Evolutionary conservation across 495 filamentous ascomycete species (phyloP).

Genomic region (Penicillium turbatum): DNA sequence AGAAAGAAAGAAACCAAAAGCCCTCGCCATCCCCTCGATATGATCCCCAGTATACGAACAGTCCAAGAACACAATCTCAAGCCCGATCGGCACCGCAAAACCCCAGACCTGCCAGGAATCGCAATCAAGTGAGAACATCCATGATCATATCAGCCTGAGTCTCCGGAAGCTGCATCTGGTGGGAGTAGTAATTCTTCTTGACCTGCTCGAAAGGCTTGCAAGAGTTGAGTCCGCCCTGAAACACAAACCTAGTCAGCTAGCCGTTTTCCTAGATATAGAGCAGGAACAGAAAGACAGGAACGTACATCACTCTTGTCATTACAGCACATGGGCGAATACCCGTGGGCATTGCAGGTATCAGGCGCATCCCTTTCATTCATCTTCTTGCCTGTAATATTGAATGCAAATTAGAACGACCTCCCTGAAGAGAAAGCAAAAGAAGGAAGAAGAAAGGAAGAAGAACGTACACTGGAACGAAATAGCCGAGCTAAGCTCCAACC

Average conservation of each 20-base stretch:
- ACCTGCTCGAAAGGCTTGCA: conserved; percentile 29
- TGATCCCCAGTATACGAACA: background rate
- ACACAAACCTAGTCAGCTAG: background rate
- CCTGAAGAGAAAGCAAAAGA: background rate
- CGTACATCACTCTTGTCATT: conserved; percentile 13
- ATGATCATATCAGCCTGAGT: conserved; percentile 17
- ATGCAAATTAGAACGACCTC: background rate
- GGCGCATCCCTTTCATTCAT: conserved; percentile 21
- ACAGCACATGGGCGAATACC: conserved; percentile 34
- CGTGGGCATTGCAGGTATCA: conserved; percentile 17
- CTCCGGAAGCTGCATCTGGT: background rate
- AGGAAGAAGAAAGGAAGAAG: background rate
- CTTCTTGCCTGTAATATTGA: conserved; percentile 7
- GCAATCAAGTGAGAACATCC: conserved; percentile 16
- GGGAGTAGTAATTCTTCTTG: conserved; percentile 22
- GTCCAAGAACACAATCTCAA: background rate
- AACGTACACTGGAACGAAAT: conserved; percentile 34
- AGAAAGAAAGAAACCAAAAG: conserved; percentile 8
- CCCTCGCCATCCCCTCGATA: background rate
- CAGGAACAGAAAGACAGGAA: background rate
- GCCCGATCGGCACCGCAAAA: background rate
- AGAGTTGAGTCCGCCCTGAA: background rate
- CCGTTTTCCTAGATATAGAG: background rate
- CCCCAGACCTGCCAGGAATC: background rate
- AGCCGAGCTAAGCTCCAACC: conserved; percentile 22